Percentiles rank a stretch among this genome's conserved stretches.
Conservation (phyloP, 163 green algal species). For the Scenedesmus sp. region DNA sequence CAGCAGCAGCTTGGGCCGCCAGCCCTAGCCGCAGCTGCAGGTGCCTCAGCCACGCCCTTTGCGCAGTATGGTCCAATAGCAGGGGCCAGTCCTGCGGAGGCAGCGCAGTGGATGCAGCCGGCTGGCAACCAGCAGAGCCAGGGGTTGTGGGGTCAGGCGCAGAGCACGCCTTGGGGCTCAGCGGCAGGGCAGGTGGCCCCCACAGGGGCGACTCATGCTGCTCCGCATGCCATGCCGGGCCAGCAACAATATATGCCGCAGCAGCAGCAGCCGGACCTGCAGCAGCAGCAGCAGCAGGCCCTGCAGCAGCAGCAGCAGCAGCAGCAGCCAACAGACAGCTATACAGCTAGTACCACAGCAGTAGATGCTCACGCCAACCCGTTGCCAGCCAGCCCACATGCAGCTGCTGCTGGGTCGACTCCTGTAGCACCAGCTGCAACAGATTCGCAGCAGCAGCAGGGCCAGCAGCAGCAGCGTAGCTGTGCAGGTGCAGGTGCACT, state of each 20-base stretch:
- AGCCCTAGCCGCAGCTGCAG: not conserved
- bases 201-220: not conserved
- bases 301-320: slow-evolving; percentile 1
- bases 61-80: not conserved
- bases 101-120: not conserved
- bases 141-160: not conserved
- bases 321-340: not conserved
- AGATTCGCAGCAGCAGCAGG: not conserved
- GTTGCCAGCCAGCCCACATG: not conserved
- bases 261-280: slow-evolving; percentile 8
- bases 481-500: too few species aligned
- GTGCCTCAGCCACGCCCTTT: not conserved
- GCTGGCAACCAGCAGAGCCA: not conserved
- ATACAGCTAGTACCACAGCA: not conserved
- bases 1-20: not conserved
- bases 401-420: not conserved
- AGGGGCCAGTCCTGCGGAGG: not conserved
- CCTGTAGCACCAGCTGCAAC: not conserved
- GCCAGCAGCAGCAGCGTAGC: not conserved
- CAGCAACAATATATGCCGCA: not conserved
- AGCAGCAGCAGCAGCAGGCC: not conserved
- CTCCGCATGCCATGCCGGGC: not conserved
- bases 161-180: not conserved
- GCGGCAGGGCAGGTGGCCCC: not conserved
- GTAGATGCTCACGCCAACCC: not conserved